phyloP scores from a whole-genome alignment of 2,329 filamentous ascomycete species.

The Colletotrichum spinosum region DNA sequence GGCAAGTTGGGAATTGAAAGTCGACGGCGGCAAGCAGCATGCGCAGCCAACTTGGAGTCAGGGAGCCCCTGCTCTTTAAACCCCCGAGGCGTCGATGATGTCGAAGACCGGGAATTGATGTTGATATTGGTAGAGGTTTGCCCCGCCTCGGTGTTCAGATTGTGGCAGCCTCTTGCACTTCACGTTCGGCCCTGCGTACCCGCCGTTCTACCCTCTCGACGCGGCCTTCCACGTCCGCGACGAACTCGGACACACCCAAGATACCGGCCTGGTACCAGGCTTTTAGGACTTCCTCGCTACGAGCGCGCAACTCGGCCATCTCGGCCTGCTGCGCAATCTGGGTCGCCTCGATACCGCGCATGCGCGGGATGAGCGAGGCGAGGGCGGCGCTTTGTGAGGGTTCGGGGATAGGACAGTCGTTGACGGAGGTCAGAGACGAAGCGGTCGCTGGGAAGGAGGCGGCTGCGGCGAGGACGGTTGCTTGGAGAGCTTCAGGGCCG shows the following conservation, averaged over 20 bases:
- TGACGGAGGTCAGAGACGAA: constrained; percentile 68
- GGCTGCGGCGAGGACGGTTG: constrained; percentile 68
- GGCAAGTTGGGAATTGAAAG: not conserved
- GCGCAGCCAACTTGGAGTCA: constrained; percentile 2
- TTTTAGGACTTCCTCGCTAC: constrained; percentile 72
- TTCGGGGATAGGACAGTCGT: constrained; percentile 68
- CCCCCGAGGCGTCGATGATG: not conserved
- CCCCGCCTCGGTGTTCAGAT: constrained; percentile 16
- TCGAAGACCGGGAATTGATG: not conserved
- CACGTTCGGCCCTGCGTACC: constrained; percentile 73
- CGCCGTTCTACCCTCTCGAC: constrained; percentile 74
- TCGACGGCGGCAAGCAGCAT: not conserved
- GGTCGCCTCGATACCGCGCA: constrained; percentile 69
- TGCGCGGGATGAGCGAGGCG: constrained; percentile 68
- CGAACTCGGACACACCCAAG: constrained; percentile 73
- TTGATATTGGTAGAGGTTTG: not conserved
- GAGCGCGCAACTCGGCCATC: constrained; percentile 71
- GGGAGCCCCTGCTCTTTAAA: not conserved
- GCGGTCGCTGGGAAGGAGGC: constrained; percentile 66
- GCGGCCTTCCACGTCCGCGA: constrained; percentile 78
- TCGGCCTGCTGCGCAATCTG: constrained; percentile 73
- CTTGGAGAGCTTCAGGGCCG: constrained; percentile 61
- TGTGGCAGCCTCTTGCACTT: constrained; percentile 57
- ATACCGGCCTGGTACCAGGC: constrained; percentile 81
- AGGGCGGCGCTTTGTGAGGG: constrained; percentile 66